Evolutionary conservation across 2,329 filamentous ascomycete genomes (phyloP), one percentile per base, ranked within the genome.

Genomic region (Thelonectria olida): DNA sequence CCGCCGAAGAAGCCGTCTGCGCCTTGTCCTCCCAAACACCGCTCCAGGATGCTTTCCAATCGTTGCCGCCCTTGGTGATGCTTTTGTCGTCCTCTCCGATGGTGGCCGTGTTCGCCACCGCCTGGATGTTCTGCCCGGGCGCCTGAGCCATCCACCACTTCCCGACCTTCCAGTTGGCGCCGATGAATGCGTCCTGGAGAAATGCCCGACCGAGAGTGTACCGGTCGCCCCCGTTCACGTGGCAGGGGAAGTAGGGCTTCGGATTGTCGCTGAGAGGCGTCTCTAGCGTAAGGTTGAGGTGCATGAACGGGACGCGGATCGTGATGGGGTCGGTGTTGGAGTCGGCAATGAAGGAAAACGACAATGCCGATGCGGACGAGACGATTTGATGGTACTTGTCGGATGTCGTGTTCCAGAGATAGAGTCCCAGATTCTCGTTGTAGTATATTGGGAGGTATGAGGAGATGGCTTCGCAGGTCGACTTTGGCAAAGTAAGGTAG

Each of bases 181-280:
- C 80, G 0, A 82, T 56, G 42, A 83, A 83, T 4, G 81, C 79
- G 20, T 44, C 17, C 39, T 44, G 39, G 9, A 44, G 39, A 17
- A 44, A 23, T 4, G 39, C 39, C 17, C 80, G 76, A 1, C 82
- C 81, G 2, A 83, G 75, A 1, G 55, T 42, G 60, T 76, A 78
- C 5, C 44, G 20, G 0, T 56, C 54, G 1, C 61, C 51, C 2
- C 62, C 63, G 6, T 70, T 72, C 0, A 73, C 72, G 19, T 73
- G 72, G 60, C 81, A 83, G 1, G 80, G 81, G 58, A 84, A 82
- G 64, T 82, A 82, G 36, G 72, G 76, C 13, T 66, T 71, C 5
- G 75, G 68, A 3, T 25, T 63, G 2, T 72, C 67, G 5, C 74
- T 71, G 2, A 82, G 68, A 0, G 79, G 79, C 1, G 65, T 31